Base-by-base conservation (phyloP, 2,329 filamentous ascomycete genomes). In the Sarocladiaceae sp. region DNA sequence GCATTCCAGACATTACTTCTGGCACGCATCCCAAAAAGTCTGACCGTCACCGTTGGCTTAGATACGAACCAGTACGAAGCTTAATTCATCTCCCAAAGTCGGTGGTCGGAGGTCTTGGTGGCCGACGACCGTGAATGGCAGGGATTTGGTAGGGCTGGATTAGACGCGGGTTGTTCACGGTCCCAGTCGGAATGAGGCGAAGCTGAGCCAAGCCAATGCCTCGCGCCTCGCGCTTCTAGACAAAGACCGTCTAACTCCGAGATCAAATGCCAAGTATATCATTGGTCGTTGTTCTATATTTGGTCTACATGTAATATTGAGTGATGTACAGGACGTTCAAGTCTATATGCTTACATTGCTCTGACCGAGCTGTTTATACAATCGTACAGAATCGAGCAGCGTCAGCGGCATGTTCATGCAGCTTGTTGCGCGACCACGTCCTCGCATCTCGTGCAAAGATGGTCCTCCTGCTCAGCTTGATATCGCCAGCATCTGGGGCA, bases 401-500 rank as follows among this genome's bases (percentile, higher is more conserved):
- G 8, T 40, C 28, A 37, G 54, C 36, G 4, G 23, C 28, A 51
- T 33, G 8, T 33, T 15, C 15, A 33, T 33, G 29, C 11, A 26
- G 44, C 22, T 18, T 31, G 37, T 8, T 22, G 17, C 12, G 50
- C 53, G 33, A 93, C 78, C 31, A 86, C 81, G 12, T 82, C 78
- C 26, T 85, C 82, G 66, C 93, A 97, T 63, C 90, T 76, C 47
- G 68, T 70, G 67, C 93, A 97, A 17, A 96, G 71, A 35, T 72
- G 67, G 17, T 87, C 82, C 59, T 86, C 77, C 46, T 70, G 69
- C n/a, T 79, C 73, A n/a, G 87, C 84, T 22, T 87, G 77, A 66
- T 90, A 96, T 56, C 87, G 82, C 94, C 94, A 99, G 71, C 94
- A 99, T 49, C 94, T 78, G 1, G 82, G 77, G 66, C 94, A 99